Evolutionary conservation across 2,329 filamentous ascomycete species (phyloP), one percentile per base, ranked within the genome.

Genomic region (Pestalotiopsis sp.): DNA sequence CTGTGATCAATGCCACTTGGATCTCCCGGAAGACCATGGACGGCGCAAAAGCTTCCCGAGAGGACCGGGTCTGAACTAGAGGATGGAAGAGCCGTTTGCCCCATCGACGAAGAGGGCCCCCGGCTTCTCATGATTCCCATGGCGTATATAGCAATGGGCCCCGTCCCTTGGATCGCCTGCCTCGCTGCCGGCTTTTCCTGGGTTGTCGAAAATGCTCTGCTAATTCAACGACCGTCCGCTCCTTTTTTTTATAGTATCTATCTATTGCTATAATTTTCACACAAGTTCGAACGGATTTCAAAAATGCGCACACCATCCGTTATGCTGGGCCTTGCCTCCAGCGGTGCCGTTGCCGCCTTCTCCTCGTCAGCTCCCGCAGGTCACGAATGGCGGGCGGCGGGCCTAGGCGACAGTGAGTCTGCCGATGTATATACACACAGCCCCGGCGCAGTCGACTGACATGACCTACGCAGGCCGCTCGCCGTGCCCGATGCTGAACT

Each of bases 401-500:
- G 22, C 4, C 44, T 24, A 20, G 63, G 52, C 38, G 63, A 65
- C 52, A 65, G 63, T 65, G 52, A 40, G 63, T 56, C 52, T 39
- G 44, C 35, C 61, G 17, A 26, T 35, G 13, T 4, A 35, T 35
- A 17, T n/a, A 58, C 17, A 35, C 17, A 22, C 56, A 35, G 11
- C n/a, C 30, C 30, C 30, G 22, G 35, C 48, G 2, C 22, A n/a
- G 35, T 24, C 38, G 35, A 40, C 39, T 63, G 39, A 63, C 40
- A 63, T 22, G 10, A 35, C 24, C 9, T 35, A 1, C 17, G 4
- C 39, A 63, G 60, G 60, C 39, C 63, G 63, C 26, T 55, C 63
- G 20, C 63, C 63, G 13, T 65, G 63, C 30, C 63, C 63, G n/a
- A 57, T 55, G 44, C 63, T 65, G 13, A 65, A 65, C 35, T 13